Percentiles rank a stretch among this genome's conserved stretches.
Evolutionary conservation across 1,284 basidiomycete species (phyloP).

Genomic region (Leccinum subfulvum): DNA sequence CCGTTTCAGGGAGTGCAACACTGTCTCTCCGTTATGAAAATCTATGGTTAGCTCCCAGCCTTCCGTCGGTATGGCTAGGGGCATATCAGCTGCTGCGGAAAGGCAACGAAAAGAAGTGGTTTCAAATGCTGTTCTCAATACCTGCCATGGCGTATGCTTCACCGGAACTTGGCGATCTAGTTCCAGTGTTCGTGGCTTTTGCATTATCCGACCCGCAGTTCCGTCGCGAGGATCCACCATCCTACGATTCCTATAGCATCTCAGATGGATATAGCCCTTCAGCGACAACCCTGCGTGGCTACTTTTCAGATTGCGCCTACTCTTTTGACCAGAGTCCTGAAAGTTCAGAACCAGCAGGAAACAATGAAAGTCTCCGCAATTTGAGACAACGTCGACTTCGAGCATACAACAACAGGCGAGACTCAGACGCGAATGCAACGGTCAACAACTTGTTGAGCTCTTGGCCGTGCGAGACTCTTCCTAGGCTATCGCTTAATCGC

Average conservation of each 20-base stretch:
- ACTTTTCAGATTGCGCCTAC: conserved; percentile 7
- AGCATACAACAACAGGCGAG: conserved; percentile 12
- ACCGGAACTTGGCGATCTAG: neutral
- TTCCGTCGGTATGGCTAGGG: neutral
- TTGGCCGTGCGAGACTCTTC: conserved; percentile 23
- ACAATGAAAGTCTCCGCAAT: too few species aligned
- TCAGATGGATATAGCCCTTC: conserved; percentile 15
- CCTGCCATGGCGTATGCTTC: neutral
- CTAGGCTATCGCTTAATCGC: conserved; percentile 6
- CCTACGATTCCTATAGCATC: conserved; percentile 14
- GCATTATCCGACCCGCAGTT: neutral
- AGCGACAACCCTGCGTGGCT: neutral
- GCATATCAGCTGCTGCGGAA: neutral
- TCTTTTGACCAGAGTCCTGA: conserved; percentile 17
- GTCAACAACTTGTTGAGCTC: neutral
- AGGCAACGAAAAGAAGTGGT: neutral
- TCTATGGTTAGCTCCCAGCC: neutral
- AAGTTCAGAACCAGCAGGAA: neutral
- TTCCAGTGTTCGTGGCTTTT: neutral
- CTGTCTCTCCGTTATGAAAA: conserved; percentile 3
- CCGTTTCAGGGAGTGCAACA: neutral
- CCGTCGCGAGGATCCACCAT: neutral
- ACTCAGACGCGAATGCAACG: conserved; percentile 4
- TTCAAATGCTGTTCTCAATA: neutral
- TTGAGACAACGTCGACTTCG: conserved; percentile 9